Base-by-base conservation (phyloP, 1,284 basidiomycete species). In the Vanrija pseudolonga region DNA sequence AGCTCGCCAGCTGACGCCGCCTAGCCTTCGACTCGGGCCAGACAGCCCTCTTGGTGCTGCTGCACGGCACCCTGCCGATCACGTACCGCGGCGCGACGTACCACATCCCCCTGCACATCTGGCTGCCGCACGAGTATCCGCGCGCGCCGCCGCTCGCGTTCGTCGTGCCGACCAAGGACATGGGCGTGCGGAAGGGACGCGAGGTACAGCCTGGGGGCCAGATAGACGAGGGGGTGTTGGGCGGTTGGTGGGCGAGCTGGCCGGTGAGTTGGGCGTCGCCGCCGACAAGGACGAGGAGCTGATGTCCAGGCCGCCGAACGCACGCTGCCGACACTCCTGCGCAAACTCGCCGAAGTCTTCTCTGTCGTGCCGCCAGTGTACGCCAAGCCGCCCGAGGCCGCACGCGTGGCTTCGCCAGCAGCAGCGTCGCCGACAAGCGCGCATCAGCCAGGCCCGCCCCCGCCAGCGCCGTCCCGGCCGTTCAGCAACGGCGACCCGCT, bases 11-110 rank as follows among this genome's bases (percentile, higher is more conserved):
- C 56, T 62, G 39, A 57, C 55, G 47, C 19, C 22, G 8, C 5
- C 32, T 51, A 93, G 90, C 89, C 0, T 94, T 89, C 78, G 92
- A 98, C 76, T 92, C 97, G 64, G 95, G 95, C 26, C 85, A 94
- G 38, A 87, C 90, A 0, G 89, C 93, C 66, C 82, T 98, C 8
- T 82, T 99, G 15, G 84, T 98, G 55, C 91, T 88, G 56, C 66
- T 97, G 2, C 88, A 94, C 65, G 96, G 96, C 11, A 85, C 97
- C 1, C 80, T 99, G 0, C 94, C 92, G 2, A 94, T 98, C 62
- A 74, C 81, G 0, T 97, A 85, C 76, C 83, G 87, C 48, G 79
- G 80, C 4, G 78, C 84, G 0, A 82, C 87, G 0, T 99, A 99
- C 80, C 90, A 98, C 73, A 98, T 98, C 63, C 95, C 96, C 3